Evolutionary conservation across 164 flowering plant genomes (phyloP).

Genomic region (Dillenia suffruticosa): DNA sequence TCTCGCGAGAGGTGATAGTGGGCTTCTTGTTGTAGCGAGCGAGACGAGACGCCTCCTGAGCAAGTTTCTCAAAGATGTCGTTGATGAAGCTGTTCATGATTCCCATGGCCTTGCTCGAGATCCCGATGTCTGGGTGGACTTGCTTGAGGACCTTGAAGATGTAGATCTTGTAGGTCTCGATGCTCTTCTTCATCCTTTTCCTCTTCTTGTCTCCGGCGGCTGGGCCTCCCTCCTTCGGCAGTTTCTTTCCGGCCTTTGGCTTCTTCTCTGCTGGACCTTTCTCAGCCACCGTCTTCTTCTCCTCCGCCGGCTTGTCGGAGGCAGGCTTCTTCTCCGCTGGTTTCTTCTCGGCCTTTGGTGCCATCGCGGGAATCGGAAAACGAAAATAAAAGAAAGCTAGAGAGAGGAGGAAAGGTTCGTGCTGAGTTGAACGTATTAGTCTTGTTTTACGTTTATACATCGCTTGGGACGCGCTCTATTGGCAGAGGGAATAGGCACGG

Average conservation of each 20-base stretch:
- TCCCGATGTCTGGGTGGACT: slow-evolving; percentile 31
- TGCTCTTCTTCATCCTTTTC: slow-evolving; percentile 25
- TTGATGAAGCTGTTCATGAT: slow-evolving; percentile 40
- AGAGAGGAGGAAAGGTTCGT: not conserved
- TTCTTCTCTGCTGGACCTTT: slow-evolving; percentile 30
- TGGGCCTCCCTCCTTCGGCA: slow-evolving; percentile 23
- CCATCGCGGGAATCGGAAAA: slow-evolving; percentile 2
- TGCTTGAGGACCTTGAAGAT: slow-evolving; percentile 39
- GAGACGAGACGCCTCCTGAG: slow-evolving; percentile 36
- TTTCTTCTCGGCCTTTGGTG: slow-evolving; percentile 28
- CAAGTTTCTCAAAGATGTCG: slow-evolving; percentile 41
- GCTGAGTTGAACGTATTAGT: fast-evolving
- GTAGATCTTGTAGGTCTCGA: slow-evolving; percentile 27
- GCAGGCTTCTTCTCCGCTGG: slow-evolving; percentile 15
- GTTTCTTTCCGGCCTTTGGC: slow-evolving; percentile 28
- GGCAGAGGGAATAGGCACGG: not conserved
- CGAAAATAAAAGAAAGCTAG: not conserved
- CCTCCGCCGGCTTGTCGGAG: slow-evolving; percentile 14
- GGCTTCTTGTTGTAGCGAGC: slow-evolving; percentile 51
- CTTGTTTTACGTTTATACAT: slow-evolving; percentile 1
- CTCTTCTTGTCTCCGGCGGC: slow-evolving; percentile 22
- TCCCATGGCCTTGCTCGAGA: slow-evolving; percentile 44
- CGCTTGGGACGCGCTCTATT: not conserved
- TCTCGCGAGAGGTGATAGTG: slow-evolving; percentile 40
- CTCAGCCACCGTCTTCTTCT: slow-evolving; percentile 14